Percentiles rank a stretch among this genome's conserved stretches.
Evolutionary conservation across 129 eudicot species (phyloP).

Genomic region (Sambucus nigra): DNA sequence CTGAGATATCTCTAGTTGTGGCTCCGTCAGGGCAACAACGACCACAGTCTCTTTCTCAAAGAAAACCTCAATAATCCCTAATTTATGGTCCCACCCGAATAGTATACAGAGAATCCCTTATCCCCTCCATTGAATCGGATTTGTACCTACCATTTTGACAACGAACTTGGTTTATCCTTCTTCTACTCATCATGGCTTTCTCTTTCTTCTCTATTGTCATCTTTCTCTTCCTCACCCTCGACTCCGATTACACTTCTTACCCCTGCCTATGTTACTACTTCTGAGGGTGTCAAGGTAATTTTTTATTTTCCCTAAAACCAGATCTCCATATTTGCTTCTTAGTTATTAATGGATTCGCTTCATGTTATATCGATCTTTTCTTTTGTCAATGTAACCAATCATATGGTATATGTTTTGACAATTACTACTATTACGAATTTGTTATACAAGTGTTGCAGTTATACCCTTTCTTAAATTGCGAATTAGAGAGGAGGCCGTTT

Average conservation of each 20-base stretch:
- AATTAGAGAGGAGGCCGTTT: no score
- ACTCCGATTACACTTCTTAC: conserved; percentile 40
- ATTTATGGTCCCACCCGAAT: conserved; percentile 44
- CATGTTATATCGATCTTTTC: no score
- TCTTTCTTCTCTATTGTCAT: conserved; percentile 66
- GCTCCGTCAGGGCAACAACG: conserved; percentile 77
- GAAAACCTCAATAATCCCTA: conserved; percentile 27
- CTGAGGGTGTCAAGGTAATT: conserved; percentile 88
- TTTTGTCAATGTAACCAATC: no score
- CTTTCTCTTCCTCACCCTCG: conserved; percentile 65
- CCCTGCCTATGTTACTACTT: conserved; percentile 44
- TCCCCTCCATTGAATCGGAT: conserved; percentile 21
- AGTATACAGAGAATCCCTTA: conserved; percentile 40
- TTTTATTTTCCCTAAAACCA: no score
- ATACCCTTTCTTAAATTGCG: no score
- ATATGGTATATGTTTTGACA: no score
- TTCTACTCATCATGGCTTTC: conserved; percentile 61
- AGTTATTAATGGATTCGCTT: no score
- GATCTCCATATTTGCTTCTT: no score
- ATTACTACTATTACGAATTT: no score
- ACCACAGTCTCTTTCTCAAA: conserved; percentile 30
- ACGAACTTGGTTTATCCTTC: conserved; percentile 64
- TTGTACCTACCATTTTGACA: conserved; percentile 71
- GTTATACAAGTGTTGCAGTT: no score
- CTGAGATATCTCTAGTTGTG: conserved; percentile 48